These are phyloP conservation scores for Phanerochaete sordida DNA, from an alignment of 768 basidiomycete genomes.

Conservation along the genomic window DNA sequence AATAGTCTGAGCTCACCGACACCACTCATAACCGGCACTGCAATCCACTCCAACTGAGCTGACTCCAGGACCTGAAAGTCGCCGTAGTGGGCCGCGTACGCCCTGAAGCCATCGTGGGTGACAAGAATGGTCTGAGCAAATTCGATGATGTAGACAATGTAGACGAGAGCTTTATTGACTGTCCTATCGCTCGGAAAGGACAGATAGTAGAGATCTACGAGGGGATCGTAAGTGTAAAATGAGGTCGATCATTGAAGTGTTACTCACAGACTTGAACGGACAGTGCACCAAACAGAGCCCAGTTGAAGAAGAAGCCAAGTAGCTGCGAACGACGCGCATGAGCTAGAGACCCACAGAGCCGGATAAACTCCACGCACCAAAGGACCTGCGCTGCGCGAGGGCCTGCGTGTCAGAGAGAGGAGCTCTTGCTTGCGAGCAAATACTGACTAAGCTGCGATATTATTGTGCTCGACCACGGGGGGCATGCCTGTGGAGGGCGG, in stretches of 20 bases:
- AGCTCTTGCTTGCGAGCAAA: too few relatives aligned
- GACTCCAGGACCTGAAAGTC: constrained; percentile 1
- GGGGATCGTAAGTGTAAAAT: neutral
- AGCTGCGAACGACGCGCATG: neutral
- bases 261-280: constrained; percentile 18
- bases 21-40: neutral
- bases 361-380: neutral
- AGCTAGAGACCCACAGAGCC: neutral
- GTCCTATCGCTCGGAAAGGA: constrained; percentile 9
- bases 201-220: constrained; percentile 12
- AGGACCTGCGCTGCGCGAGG: neutral
- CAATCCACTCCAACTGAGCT: neutral
- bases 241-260: neutral
- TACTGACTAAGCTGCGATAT: too few relatives aligned
- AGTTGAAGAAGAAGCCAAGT: constrained; percentile 22
- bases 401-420: too few relatives aligned
- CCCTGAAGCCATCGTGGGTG: constrained; percentile 21
- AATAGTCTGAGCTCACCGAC: neutral
- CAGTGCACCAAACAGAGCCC: constrained; percentile 15
- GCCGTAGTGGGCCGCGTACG: constrained; percentile 26
- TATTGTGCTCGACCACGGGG: neutral
- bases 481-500: too few relatives aligned
- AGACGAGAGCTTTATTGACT: constrained; percentile 12
- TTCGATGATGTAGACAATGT: constrained; percentile 5
- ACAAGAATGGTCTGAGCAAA: constrained; percentile 16